These are phyloP conservation scores for Raddia distichophylla DNA, from an alignment of 176 grass and related monocot genomes.

Conservation along the genomic window DNA sequence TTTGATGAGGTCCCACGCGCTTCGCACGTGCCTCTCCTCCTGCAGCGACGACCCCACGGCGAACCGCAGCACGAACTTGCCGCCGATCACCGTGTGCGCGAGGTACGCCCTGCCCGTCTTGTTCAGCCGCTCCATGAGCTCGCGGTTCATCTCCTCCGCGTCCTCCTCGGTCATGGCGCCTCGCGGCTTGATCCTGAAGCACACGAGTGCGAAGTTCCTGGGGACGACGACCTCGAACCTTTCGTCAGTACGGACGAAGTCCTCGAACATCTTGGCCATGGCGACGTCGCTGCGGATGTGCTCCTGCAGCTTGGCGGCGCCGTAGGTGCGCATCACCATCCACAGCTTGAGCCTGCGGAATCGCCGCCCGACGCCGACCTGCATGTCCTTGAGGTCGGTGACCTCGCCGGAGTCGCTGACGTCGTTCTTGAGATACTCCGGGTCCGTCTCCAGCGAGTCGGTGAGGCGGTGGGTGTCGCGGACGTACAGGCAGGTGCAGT, in stretches of 20 bases:
- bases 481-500: slow-evolving; percentile 61
- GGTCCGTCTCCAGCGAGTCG: slow-evolving; percentile 40
- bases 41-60: slow-evolving; percentile 49
- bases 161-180: slow-evolving; percentile 16
- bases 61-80: slow-evolving; percentile 49
- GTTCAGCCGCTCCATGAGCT: slow-evolving; percentile 52
- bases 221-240: slow-evolving; percentile 47
- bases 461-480: slow-evolving; percentile 42
- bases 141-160: slow-evolving; percentile 28
- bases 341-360: slow-evolving; percentile 61
- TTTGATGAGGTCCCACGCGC: slow-evolving; percentile 53
- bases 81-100: slow-evolving; percentile 45
- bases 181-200: slow-evolving; percentile 46
- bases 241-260: slow-evolving; percentile 33
- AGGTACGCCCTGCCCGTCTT: slow-evolving; percentile 37
- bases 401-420: slow-evolving; percentile 54
- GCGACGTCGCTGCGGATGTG: slow-evolving; percentile 70
- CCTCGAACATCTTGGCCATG: slow-evolving; percentile 59
- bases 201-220: slow-evolving; percentile 41
- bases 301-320: slow-evolving; percentile 43
- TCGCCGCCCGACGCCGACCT: slow-evolving; percentile 55
- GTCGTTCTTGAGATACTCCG: slow-evolving; percentile 68
- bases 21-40: slow-evolving; percentile 45
- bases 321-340: slow-evolving; percentile 55
- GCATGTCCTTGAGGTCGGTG: slow-evolving; percentile 61